Conservation (phyloP, 148 eudicot genomes). For the Chenopodium album region DNA sequence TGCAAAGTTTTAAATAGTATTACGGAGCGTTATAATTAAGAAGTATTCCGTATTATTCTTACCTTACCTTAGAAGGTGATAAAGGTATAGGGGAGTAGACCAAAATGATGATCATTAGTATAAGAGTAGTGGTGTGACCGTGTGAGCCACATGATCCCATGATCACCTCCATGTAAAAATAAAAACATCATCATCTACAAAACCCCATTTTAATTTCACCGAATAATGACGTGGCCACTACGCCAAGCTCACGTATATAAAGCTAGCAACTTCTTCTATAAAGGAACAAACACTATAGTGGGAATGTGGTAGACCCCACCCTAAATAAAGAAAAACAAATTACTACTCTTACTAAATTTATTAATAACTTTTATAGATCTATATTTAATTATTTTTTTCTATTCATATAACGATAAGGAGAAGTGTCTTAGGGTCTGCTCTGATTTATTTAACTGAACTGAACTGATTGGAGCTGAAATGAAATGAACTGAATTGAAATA, state of each 20-base stretch:
- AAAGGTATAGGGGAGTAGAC: too few species aligned
- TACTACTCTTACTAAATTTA: background rate
- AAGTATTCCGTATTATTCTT: too few species aligned
- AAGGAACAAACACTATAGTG: constrained; percentile 16
- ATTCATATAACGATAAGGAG: too few species aligned
- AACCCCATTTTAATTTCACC: background rate
- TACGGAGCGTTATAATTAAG: too few species aligned
- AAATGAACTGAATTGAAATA: too few species aligned
- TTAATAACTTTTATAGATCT: background rate
- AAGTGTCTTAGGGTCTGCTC: too few species aligned
- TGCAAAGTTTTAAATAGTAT: too few species aligned
- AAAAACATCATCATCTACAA: background rate
- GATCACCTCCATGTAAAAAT: background rate
- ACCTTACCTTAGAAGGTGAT: too few species aligned
- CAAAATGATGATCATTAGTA: background rate
- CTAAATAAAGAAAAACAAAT: background rate
- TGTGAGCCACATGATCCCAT: background rate
- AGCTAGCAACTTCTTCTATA: background rate
- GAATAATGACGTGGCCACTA: constrained; percentile 25
- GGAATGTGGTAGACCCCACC: constrained; percentile 15
- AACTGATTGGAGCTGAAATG: too few species aligned
- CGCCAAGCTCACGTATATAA: constrained; percentile 29
- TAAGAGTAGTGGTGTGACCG: background rate
- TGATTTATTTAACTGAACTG: too few species aligned
- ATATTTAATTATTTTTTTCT: too few species aligned